phyloP scores from a whole-genome alignment of 306 rosid species.

The Lathyrus sativus region DNA sequence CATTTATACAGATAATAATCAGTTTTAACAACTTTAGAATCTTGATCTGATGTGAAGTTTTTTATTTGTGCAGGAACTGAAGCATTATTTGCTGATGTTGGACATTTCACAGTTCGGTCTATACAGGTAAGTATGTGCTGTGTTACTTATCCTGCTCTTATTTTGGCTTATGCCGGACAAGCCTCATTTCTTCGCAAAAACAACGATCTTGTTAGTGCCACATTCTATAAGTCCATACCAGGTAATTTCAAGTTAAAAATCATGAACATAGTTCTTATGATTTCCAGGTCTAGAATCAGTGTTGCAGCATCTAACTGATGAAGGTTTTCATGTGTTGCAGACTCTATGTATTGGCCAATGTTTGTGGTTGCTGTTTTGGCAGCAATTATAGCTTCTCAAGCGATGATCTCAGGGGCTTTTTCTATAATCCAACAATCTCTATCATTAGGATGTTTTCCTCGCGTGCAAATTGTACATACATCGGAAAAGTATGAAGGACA shows the following conservation, averaged over 20 bases:
- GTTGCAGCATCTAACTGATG: background rate
- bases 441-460: slow-evolving; percentile 79
- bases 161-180: slow-evolving; percentile 75
- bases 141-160: slow-evolving; percentile 69
- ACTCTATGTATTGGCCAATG: slow-evolving; percentile 54
- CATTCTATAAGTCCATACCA: slow-evolving; percentile 75
- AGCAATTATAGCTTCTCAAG: slow-evolving; percentile 78
- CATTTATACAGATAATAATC: background rate
- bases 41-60: background rate
- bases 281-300: background rate
- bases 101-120: slow-evolving; percentile 74
- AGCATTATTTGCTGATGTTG: slow-evolving; percentile 87
- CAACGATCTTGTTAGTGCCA: slow-evolving; percentile 38
- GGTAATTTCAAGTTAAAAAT: slow-evolving; percentile 32
- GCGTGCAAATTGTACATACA: slow-evolving; percentile 78
- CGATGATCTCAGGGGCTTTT: slow-evolving; percentile 84
- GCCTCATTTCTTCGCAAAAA: slow-evolving; percentile 74
- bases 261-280: background rate
- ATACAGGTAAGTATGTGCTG: slow-evolving; percentile 77
- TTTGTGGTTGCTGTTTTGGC: slow-evolving; percentile 57
- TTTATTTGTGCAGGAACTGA: slow-evolving; percentile 58
- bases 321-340: slow-evolving; percentile 45
- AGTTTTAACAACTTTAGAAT: background rate
- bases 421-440: slow-evolving; percentile 80
- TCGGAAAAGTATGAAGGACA: slow-evolving; percentile 39